Evolutionary conservation across 2,329 filamentous ascomycete genomes (phyloP), one percentile per base, ranked within the genome.

Genomic region (Beauveria pseudobassiana): DNA sequence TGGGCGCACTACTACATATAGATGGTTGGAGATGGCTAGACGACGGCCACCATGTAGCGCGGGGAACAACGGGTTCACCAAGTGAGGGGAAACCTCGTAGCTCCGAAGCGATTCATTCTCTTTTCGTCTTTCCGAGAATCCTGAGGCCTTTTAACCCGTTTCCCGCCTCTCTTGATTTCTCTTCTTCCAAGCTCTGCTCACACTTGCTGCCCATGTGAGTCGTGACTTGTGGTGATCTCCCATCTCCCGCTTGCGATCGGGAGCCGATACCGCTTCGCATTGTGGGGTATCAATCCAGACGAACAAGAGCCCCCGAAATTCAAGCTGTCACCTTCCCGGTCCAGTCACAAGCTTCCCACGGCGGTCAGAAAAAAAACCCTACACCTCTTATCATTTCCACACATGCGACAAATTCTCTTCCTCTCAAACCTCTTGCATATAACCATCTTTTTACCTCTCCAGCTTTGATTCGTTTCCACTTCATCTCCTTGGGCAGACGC

Each of bases 261-360:
- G 28, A 55, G 42, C 59, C 59, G 59, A 61, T 61, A 55, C 59
- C 59, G 59, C 59, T 61, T 51, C 26, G 18, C 24, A 20, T 46
- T 54, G 59, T 61, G 59, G 59, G 59, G 59, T 61, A 50, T 52
- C 28, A 54, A 53, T 34, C 50, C 43, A 18, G 14, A 42, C 16
- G 5, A 40, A 16, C 46, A 52, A 40, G 30, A 26, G 50, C 38
- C 49, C 49, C 22, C 49, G 12, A 28, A 26, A 34, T 20, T 22
- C 24, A 18, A 38, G 40, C 42, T 53, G 58, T 59, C 57, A 59
- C 57, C 52, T 18, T 24, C 30, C 30, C 18, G 30, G 18, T 24
- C 57, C 43, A 61, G 59, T 61, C 59, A 61, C 51, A 55, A 55
- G 59, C 59, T 61, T 49, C 48, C 16, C 30, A 18, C 55, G 28